Conservation (phyloP, 2,329 filamentous ascomycete species). For the Colletotrichum viniferum region DNA sequence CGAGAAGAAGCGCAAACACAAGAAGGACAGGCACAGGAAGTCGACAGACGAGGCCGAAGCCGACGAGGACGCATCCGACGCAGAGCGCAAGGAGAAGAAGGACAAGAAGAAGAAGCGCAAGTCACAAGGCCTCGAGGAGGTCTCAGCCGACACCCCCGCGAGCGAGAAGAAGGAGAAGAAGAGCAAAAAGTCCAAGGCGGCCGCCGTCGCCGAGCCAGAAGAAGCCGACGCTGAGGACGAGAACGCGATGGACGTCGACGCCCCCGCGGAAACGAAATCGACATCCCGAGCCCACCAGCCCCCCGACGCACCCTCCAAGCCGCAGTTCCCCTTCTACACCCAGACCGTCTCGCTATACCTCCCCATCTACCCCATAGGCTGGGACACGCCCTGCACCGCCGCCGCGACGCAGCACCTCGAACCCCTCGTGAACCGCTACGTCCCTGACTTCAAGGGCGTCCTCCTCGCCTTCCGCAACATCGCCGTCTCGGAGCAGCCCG, state of each 20-base stretch:
- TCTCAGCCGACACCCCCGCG: background rate
- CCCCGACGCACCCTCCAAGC: slow-evolving; percentile 40
- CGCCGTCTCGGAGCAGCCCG: slow-evolving; percentile 64
- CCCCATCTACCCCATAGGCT: slow-evolving; percentile 73
- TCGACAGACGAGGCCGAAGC: slow-evolving; percentile 18
- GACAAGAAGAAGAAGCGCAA: slow-evolving; percentile 38
- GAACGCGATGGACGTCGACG: slow-evolving; percentile 46
- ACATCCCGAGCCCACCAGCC: slow-evolving; percentile 39
- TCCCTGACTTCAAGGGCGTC: slow-evolving; percentile 74
- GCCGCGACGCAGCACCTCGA: slow-evolving; percentile 76
- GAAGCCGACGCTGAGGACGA: slow-evolving; percentile 18
- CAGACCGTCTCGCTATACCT: slow-evolving; percentile 84
- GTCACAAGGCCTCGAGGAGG: slow-evolving; percentile 24
- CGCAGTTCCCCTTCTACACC: slow-evolving; percentile 73
- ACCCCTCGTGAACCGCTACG: slow-evolving; percentile 78
- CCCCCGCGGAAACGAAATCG: slow-evolving; percentile 28
- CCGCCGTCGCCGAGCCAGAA: slow-evolving; percentile 22
- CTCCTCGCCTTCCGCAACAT: slow-evolving; percentile 76
- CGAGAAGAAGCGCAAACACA: slow-evolving; percentile 13
- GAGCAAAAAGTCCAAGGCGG: slow-evolving; percentile 27
- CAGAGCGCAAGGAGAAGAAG: slow-evolving; percentile 36
- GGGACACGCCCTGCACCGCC: slow-evolving; percentile 71
- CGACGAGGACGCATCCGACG: slow-evolving; percentile 28
- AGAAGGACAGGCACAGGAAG: slow-evolving; percentile 15
- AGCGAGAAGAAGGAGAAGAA: slow-evolving; percentile 27